A percentile compares a stretch with the other conserved stretches of the same genome.
Conservation (phyloP, 306 rosid species). For the Dryas drummondii region DNA sequence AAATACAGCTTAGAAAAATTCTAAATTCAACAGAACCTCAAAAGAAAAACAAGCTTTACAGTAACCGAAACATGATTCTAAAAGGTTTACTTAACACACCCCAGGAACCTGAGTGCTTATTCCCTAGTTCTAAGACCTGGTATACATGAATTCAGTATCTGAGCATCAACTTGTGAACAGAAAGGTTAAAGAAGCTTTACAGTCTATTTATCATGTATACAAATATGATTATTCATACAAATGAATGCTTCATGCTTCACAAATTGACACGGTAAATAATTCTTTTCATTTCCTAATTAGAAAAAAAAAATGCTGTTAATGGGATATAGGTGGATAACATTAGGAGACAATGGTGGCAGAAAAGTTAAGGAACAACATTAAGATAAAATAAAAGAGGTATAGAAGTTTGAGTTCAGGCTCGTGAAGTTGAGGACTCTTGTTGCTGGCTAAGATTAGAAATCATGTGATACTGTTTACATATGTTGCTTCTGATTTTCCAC, state of each 20-base stretch:
- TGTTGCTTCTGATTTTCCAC: constrained; percentile 1
- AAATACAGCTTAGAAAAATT: not conserved
- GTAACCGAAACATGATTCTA: not conserved
- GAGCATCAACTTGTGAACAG: not conserved
- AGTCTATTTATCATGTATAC: not conserved
- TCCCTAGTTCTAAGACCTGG: not conserved
- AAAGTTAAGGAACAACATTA: not conserved
- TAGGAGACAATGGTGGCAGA: not conserved
- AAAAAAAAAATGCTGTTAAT: not conserved
- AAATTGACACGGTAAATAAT: not conserved
- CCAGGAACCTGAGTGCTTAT: not conserved
- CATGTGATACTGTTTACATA: not conserved
- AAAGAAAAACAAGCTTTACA: not conserved
- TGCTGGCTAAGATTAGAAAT: constrained; percentile 2
- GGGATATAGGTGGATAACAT: not conserved
- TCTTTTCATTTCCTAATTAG: not conserved
- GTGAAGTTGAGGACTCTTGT: not conserved
- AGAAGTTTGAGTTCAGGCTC: constrained; percentile 6
- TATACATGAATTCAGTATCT: not conserved
- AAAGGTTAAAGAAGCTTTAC: not conserved
- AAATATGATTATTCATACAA: not conserved
- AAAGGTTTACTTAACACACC: not conserved
- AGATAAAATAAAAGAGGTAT: not conserved
- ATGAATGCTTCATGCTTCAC: not conserved
- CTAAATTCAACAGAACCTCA: constrained; percentile 11